Conservation (phyloP, 441 rosid genomes). For the Populus hybrid region DNA sequence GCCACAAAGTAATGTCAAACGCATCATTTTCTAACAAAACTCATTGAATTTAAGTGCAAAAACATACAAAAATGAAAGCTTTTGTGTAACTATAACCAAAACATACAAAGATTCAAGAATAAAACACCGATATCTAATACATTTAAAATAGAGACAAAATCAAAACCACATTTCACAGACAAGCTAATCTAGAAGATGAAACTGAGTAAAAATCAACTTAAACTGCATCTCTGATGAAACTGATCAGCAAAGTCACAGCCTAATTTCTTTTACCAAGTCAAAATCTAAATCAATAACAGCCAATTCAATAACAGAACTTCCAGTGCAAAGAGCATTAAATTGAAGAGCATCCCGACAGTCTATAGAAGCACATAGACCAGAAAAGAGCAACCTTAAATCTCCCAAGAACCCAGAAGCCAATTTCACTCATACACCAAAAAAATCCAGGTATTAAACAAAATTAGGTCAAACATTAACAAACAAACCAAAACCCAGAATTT, state of each 20-base stretch:
- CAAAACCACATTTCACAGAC: background rate
- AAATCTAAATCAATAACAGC: background rate
- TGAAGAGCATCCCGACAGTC: background rate
- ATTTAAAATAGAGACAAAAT: background rate
- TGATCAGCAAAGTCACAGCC: background rate
- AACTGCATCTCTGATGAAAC: background rate
- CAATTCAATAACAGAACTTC: background rate
- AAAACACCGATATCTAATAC: background rate
- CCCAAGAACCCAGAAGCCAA: background rate
- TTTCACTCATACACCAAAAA: constrained; percentile 1
- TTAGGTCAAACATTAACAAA: background rate
- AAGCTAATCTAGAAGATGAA: background rate
- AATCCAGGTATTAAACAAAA: background rate
- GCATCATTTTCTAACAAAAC: background rate
- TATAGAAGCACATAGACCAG: background rate
- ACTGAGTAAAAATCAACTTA: background rate
- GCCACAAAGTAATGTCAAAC: background rate
- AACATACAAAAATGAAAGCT: background rate
- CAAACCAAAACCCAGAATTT: background rate
- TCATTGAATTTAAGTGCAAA: background rate
- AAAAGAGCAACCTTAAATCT: background rate
- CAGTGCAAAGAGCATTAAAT: background rate
- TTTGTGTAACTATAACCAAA: background rate
- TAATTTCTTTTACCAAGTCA: background rate
- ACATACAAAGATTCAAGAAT: background rate